A percentile compares a stretch with the other conserved stretches of the same genome.
phyloP scores from a whole-genome alignment of 2,329 filamentous ascomycete species.

The Colletotrichum theobromicola region DNA sequence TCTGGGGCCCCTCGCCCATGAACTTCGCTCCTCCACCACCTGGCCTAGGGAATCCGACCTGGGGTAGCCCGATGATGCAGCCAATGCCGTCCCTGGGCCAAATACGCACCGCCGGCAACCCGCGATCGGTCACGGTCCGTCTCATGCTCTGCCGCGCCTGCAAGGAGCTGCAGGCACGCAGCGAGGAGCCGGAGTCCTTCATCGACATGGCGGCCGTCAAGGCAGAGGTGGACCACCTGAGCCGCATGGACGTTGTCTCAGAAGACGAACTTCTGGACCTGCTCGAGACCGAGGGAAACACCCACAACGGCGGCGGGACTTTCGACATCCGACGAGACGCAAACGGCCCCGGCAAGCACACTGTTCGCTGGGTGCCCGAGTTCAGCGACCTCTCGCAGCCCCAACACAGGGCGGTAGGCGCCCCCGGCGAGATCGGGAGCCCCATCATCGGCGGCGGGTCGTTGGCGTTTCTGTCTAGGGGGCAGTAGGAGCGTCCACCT shows the following conservation, averaged over 20 bases:
- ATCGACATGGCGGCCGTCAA: constrained; percentile 73
- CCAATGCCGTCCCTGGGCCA: constrained; percentile 7
- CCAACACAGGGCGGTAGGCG: constrained; percentile 52
- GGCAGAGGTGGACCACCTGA: constrained; percentile 49
- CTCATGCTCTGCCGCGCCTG: constrained; percentile 80
- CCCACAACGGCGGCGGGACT: constrained; percentile 86
- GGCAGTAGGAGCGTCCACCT: constrained; percentile 8
- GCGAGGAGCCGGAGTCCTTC: constrained; percentile 63
- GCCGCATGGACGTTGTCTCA: constrained; percentile 40
- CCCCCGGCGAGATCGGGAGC: constrained; percentile 74
- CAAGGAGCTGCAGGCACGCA: constrained; percentile 57
- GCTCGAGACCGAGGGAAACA: constrained; percentile 89
- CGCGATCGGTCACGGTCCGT: constrained; percentile 63
- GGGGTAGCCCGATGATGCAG: constrained; percentile 29
- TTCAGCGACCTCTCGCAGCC: constrained; percentile 42
- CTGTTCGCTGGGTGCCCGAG: constrained; percentile 63
- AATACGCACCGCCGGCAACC: constrained; percentile 11
- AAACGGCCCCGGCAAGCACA: constrained; percentile 38
- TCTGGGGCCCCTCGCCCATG: constrained; percentile 43
- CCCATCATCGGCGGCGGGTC: constrained; percentile 56
- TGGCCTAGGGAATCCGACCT: constrained; percentile 47
- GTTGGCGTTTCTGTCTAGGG: constrained; percentile 25
- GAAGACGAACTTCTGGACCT: constrained; percentile 78
- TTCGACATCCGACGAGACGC: constrained; percentile 71
- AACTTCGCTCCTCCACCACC: constrained; percentile 46